Conservation (phyloP, 371 early-diverging fungal genomes). For the Neoconidiobolus thromboides region DNA sequence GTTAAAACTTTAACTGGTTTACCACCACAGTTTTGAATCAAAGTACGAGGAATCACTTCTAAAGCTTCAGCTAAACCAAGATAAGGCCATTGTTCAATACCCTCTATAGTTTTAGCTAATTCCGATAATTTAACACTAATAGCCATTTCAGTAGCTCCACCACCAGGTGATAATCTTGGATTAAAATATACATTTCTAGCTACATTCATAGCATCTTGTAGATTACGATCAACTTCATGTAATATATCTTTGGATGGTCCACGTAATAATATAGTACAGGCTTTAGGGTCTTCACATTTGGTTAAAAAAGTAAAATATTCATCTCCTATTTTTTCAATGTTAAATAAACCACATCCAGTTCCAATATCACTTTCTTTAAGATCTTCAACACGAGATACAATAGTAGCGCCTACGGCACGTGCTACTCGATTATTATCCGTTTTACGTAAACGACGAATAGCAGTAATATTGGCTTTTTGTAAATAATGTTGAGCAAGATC, state of each 20-base stretch:
- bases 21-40: constrained; percentile 97
- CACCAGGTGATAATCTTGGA: constrained; percentile 91
- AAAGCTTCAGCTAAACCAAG: constrained; percentile 86
- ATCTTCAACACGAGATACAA: constrained; percentile 95
- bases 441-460: constrained; percentile 97
- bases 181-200: constrained; percentile 95
- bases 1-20: constrained; percentile 90
- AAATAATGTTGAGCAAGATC: constrained; percentile 97
- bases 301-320: constrained; percentile 95
- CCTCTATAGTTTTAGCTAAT: constrained; percentile 75
- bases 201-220: constrained; percentile 98
- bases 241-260: constrained; percentile 98
- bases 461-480: constrained; percentile 94
- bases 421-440: constrained; percentile 98
- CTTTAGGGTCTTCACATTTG: constrained; percentile 93
- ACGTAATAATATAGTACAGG: constrained; percentile 95
- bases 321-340: constrained; percentile 96
- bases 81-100: constrained; percentile 93
- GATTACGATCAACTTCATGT: constrained; percentile 98
- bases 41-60: constrained; percentile 95
- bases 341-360: constrained; percentile 85
- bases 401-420: constrained; percentile 94
- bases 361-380: constrained; percentile 92
- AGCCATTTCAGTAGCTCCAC: constrained; percentile 99
- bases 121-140: constrained; percentile 72